Conservation (phyloP, 768 basidiomycete species). For the Boletus patriciae region DNA sequence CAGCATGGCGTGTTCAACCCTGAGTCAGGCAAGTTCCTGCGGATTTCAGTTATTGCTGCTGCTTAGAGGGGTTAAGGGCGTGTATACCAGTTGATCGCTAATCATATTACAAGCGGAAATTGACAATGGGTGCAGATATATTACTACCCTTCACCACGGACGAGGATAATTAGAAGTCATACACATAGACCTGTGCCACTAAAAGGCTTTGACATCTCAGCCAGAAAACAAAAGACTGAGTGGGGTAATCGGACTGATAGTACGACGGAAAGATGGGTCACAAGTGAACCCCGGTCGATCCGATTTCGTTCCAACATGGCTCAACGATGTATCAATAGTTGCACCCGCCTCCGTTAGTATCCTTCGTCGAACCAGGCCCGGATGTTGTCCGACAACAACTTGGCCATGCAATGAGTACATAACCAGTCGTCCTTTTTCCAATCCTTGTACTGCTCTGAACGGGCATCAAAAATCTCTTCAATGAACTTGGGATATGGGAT, state of each 20-base stretch:
- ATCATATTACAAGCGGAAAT: constrained; percentile 10
- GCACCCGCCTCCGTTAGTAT: too few relatives aligned
- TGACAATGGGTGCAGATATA: not conserved
- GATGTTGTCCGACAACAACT: too few relatives aligned
- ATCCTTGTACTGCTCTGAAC: too few relatives aligned
- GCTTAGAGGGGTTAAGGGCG: not conserved
- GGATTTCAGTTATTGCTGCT: constrained; percentile 5
- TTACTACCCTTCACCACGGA: not conserved
- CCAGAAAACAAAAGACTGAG: not conserved
- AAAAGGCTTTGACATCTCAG: not conserved
- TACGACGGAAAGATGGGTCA: too few relatives aligned
- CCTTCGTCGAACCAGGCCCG: too few relatives aligned
- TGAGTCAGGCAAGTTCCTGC: not conserved
- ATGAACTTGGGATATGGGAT: too few relatives aligned
- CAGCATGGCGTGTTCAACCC: not conserved
- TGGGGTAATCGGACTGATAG: not conserved
- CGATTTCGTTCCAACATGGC: too few relatives aligned
- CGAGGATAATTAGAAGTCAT: not conserved
- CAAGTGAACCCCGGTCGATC: too few relatives aligned
- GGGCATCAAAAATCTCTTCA: too few relatives aligned
- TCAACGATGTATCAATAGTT: too few relatives aligned
- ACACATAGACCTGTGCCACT: not conserved
- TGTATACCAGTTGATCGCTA: constrained; percentile 27
- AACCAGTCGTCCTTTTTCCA: too few relatives aligned
- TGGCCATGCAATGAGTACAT: too few relatives aligned